Percentiles rank a stretch among this genome's conserved stretches.
Conservation (phyloP, 495 filamentous ascomycete genomes). For the Stereocaulon alpinum region DNA sequence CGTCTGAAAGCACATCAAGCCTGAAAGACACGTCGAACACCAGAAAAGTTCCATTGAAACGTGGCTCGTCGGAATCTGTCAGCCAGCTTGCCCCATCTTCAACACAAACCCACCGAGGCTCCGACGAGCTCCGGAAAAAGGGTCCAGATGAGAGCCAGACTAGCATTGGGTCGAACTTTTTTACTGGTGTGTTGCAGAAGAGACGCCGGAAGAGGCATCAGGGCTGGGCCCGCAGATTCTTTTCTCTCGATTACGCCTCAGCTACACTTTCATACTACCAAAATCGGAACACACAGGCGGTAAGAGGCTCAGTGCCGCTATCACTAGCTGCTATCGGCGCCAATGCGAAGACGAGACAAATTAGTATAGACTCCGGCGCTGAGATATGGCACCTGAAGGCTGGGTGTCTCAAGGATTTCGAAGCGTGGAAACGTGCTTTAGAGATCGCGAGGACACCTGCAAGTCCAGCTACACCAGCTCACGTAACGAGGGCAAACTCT, state of each 20-base stretch:
- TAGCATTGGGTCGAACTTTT: constrained; percentile 38
- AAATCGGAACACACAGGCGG: constrained; percentile 76
- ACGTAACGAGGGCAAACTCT: constrained; percentile 10
- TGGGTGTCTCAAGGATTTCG: constrained; percentile 69
- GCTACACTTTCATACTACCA: constrained; percentile 93
- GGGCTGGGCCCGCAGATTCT: constrained; percentile 85
- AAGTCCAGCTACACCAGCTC: constrained; percentile 24
- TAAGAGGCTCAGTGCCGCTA: constrained; percentile 86
- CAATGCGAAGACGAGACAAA: constrained; percentile 76
- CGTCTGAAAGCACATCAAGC: constrained; percentile 10
- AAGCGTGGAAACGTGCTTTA: constrained; percentile 73
- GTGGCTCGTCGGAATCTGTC: constrained; percentile 20
- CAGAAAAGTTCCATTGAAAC: constrained; percentile 8
- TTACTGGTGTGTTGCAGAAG: constrained; percentile 78
- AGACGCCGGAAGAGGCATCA: constrained; percentile 85
- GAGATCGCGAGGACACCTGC: constrained; percentile 40
- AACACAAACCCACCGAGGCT: not conserved
- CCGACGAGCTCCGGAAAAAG: constrained; percentile 1
- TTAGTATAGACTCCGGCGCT: constrained; percentile 91
- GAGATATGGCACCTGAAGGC: constrained; percentile 96
- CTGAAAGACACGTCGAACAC: constrained; percentile 14
- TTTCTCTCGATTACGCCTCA: constrained; percentile 84
- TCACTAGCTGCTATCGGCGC: constrained; percentile 83
- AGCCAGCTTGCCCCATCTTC: constrained; percentile 6
- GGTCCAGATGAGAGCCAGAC: constrained; percentile 1